phyloP scores from a whole-genome alignment of 2,329 filamentous ascomycete genomes.

The Verticillium nonalfalfae region DNA sequence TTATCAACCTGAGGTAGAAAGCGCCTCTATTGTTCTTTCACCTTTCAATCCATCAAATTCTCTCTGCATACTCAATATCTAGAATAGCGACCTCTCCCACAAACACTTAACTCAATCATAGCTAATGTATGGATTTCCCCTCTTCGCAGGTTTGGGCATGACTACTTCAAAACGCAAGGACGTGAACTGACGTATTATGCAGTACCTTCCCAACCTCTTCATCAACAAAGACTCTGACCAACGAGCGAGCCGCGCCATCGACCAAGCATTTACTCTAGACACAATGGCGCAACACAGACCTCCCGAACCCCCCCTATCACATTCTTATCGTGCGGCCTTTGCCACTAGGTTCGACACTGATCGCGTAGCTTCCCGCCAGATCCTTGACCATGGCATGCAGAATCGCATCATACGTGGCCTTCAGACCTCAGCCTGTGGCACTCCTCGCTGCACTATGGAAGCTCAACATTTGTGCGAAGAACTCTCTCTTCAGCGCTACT shows the following conservation, averaged over 20 bases:
- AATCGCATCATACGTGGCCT: background rate
- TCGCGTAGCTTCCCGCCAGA: background rate
- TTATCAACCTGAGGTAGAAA: no score
- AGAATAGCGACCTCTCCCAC: no score
- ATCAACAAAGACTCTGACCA: no score
- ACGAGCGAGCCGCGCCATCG: background rate
- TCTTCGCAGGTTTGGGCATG: no score
- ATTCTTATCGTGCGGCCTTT: background rate
- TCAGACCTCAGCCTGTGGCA: background rate
- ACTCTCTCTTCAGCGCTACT: background rate
- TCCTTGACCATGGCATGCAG: background rate
- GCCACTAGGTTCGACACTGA: background rate
- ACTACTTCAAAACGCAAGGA: no score
- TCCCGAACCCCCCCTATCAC: background rate
- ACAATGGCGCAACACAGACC: background rate
- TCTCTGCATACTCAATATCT: no score
- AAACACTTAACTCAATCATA: no score
- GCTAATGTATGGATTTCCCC: no score
- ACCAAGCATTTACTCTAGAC: background rate
- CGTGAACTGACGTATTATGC: no score
- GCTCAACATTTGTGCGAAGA: background rate
- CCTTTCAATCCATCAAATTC: no score
- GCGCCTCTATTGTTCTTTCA: no score
- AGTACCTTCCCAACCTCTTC: no score
- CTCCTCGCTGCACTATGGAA: background rate